These are phyloP conservation scores for Podila horticola DNA, from an alignment of 192 early-diverging fungal species.

Conservation along the genomic window DNA sequence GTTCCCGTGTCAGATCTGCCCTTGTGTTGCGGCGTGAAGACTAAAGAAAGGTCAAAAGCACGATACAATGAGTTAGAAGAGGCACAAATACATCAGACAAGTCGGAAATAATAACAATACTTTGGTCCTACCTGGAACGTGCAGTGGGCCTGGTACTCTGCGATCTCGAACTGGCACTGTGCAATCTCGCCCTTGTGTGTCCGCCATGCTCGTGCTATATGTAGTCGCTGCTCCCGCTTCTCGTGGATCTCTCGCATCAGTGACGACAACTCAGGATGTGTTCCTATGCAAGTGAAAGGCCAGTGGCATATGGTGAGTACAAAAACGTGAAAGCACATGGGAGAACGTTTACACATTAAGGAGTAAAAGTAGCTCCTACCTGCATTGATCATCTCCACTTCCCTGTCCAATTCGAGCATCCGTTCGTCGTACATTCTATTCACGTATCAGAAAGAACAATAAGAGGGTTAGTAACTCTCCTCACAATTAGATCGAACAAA, in stretches of 20 bases:
- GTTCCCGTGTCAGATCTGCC: conserved; percentile 4
- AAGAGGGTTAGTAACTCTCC: no score
- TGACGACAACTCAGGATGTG: conserved; percentile 62
- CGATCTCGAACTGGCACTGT: conserved; percentile 57
- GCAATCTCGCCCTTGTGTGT: conserved; percentile 53
- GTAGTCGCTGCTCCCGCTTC: conserved; percentile 55
- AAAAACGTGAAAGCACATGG: no score
- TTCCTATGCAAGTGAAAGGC: conserved; percentile 31
- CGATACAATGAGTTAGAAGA: no score
- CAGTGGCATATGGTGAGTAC: not conserved
- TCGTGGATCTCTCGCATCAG: conserved; percentile 63
- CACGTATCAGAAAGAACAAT: no score
- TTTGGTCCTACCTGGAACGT: conserved; percentile 26
- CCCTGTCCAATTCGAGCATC: conserved; percentile 59
- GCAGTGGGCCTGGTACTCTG: conserved; percentile 62
- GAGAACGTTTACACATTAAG: no score
- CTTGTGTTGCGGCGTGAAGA: conserved; percentile 25
- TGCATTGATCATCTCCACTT: conserved; percentile 61
- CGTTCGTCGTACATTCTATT: conserved; percentile 67
- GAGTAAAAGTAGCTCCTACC: conserved; percentile 30
- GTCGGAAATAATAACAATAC: no score
- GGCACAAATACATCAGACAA: no score
- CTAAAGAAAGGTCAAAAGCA: not conserved
- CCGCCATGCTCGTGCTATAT: conserved; percentile 55
- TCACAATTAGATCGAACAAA: no score